Base-by-base conservation (phyloP, 805 yeast genomes). In the Yamadazyma kitorensis region DNA sequence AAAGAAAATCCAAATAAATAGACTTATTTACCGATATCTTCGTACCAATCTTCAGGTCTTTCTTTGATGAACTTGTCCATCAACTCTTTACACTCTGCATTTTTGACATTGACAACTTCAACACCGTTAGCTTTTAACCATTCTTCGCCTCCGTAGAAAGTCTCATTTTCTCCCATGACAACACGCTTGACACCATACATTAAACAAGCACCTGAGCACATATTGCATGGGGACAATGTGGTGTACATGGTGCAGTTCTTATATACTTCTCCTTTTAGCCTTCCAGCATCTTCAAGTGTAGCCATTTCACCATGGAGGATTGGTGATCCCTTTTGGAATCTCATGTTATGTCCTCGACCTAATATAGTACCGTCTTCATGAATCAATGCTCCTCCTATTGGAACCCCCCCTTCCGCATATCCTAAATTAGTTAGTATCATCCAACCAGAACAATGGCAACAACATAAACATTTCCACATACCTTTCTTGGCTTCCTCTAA, bases 201-300 rank as follows among this genome's bases (percentile, higher is more conserved):
- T 33, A 91, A 52, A 44, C 91, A 84, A 5, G 97, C 95, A 14
- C 98, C 98, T 4, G 93, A 77, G 57, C 98, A 91, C 97, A 91
- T 91, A 47, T 80, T 74, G 57, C 98, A 91, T 3, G 98, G 97
- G 6, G 95, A 85, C 45, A 91, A 66, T 0, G 96, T 85, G 19
- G 97, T 88, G 63, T 88, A 91, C 75, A 87, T 74, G 15, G 98
- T 93, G 48, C 96, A 83, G 43, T 80, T 73, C 51, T 82, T 84
- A 66, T 91, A 91, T 12, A 74, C 76, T 15, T 71, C 69, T 4
- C 89, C 97, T 15, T 81, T 80, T 37, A 93, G 68, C 51, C 98
- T 75, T 6, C 98, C 98, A 14, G 96, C 94, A 43, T 85, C 80
- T 52, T 88, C 96, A 39, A 93, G 68, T 6, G 95, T 80, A 8